phyloP scores from a whole-genome alignment of 106 monocot species.

The Triglochin maritima region DNA sequence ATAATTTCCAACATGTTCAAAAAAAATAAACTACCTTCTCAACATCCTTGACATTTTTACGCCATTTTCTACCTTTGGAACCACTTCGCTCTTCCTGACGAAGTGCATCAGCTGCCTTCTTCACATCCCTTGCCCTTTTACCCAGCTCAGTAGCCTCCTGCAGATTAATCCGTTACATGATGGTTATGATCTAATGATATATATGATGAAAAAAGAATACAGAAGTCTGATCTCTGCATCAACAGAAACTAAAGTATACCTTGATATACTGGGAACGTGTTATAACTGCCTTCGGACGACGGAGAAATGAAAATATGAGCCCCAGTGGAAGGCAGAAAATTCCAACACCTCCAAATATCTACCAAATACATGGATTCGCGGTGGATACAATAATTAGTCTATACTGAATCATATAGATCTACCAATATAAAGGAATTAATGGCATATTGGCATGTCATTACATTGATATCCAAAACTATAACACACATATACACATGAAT shows the following conservation, averaged over 20 bases:
- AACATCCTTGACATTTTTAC: constrained; percentile 92
- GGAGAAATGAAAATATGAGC: constrained; percentile 79
- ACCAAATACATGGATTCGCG: background rate
- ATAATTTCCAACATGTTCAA: background rate
- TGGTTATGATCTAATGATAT: background rate
- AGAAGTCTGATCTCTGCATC: background rate
- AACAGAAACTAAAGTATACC: constrained; percentile 20
- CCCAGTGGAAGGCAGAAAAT: constrained; percentile 79
- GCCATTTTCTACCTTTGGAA: constrained; percentile 81
- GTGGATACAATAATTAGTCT: background rate
- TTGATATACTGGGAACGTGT: constrained; percentile 99
- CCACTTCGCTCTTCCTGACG: constrained; percentile 88
- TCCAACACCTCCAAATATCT: constrained; percentile 96
- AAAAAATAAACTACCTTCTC: constrained; percentile 51
- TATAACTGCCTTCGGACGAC: constrained; percentile 92
- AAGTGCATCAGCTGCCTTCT: constrained; percentile 81
- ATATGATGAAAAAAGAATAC: background rate
- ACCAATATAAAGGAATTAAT: background rate
- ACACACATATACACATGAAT: too few species aligned
- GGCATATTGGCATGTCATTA: background rate
- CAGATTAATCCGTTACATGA: constrained; percentile 4
- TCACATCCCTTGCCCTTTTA: constrained; percentile 88
- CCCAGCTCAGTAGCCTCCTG: constrained; percentile 97
- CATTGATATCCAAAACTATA: too few species aligned
- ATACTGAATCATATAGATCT: too few species aligned